A percentile compares a stretch with the other conserved stretches of the same genome.
phyloP scores from a whole-genome alignment of 1,284 basidiomycete genomes.

The Polyporus tsugae region DNA sequence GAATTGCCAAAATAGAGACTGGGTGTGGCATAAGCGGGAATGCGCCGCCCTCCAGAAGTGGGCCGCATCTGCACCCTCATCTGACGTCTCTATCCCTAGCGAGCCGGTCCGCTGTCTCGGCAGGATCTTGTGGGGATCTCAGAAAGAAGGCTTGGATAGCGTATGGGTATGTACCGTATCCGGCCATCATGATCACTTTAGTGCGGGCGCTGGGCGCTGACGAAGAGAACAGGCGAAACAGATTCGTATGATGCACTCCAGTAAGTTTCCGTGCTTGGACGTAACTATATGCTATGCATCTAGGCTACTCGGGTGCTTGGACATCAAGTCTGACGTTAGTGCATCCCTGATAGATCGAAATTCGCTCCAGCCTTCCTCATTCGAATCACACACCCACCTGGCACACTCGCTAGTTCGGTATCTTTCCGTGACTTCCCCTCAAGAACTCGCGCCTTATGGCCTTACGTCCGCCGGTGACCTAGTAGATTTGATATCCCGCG shows the following conservation, averaged over 20 bases:
- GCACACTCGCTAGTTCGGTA: slow-evolving; percentile 77
- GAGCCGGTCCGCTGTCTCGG: slow-evolving; percentile 83
- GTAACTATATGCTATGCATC: neutral
- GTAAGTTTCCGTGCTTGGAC: slow-evolving; percentile 52
- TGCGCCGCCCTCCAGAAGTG: slow-evolving; percentile 74
- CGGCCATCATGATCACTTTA: slow-evolving; percentile 11
- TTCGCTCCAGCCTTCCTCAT: slow-evolving; percentile 54
- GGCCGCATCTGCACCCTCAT: slow-evolving; percentile 56
- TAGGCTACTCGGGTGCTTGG: slow-evolving; percentile 4
- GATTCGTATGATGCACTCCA: slow-evolving; percentile 77
- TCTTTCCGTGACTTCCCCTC: slow-evolving; percentile 62
- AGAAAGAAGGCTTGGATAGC: slow-evolving; percentile 61
- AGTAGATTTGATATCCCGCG: slow-evolving; percentile 76
- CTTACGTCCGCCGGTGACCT: slow-evolving; percentile 66
- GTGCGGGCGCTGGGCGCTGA: slow-evolving; percentile 19
- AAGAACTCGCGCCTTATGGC: slow-evolving; percentile 64
- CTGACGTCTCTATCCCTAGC: slow-evolving; percentile 61
- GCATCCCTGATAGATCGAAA: slow-evolving; percentile 52
- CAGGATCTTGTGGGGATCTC: slow-evolving; percentile 74
- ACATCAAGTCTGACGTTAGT: neutral
- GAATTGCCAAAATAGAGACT: slow-evolving; percentile 83
- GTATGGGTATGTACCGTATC: slow-evolving; percentile 60
- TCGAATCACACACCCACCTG: slow-evolving; percentile 69
- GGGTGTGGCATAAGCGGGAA: slow-evolving; percentile 80
- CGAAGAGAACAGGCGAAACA: slow-evolving; percentile 61